phyloP scores from a whole-genome alignment of 306 rosid species.

The Lagenaria siceraria region DNA sequence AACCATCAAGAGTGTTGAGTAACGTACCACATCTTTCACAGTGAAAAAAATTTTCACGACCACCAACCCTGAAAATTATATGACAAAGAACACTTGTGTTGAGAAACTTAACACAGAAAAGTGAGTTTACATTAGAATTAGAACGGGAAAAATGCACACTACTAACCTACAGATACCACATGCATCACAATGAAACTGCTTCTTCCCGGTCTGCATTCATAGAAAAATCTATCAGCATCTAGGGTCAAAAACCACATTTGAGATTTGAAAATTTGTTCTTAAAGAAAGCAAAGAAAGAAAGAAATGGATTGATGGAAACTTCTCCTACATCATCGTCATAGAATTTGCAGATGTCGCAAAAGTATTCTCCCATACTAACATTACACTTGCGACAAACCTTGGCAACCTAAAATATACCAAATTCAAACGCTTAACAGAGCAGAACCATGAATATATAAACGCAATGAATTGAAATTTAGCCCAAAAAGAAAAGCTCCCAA shows the following conservation, averaged over 20 bases:
- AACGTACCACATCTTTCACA: constrained; percentile 51
- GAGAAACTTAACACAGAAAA: constrained; percentile 3
- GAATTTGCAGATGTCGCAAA: constrained; percentile 57
- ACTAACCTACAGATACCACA: constrained; percentile 70
- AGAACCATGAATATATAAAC: neutral
- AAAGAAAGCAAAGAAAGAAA: neutral
- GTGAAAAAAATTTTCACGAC: constrained; percentile 48
- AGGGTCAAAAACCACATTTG: neutral
- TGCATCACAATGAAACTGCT: constrained; percentile 61
- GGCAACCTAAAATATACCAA: constrained; percentile 31
- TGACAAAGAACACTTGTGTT: neutral
- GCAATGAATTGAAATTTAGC: neutral
- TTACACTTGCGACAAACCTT: constrained; percentile 48
- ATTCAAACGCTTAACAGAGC: neutral
- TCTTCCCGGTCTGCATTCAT: constrained; percentile 37
- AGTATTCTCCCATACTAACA: constrained; percentile 64
- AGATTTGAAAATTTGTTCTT: neutral
- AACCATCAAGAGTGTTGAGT: constrained; percentile 1
- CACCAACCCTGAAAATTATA: constrained; percentile 38
- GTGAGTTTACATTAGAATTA: neutral
- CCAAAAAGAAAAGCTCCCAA: neutral
- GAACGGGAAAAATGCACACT: neutral
- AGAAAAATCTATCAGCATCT: neutral
- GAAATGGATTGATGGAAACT: neutral
- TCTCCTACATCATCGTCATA: constrained; percentile 25